Evolutionary conservation across 176 grass and related monocot species (phyloP), one percentile per base, ranked within the genome.

Genomic region (Ensete ventricosum): DNA sequence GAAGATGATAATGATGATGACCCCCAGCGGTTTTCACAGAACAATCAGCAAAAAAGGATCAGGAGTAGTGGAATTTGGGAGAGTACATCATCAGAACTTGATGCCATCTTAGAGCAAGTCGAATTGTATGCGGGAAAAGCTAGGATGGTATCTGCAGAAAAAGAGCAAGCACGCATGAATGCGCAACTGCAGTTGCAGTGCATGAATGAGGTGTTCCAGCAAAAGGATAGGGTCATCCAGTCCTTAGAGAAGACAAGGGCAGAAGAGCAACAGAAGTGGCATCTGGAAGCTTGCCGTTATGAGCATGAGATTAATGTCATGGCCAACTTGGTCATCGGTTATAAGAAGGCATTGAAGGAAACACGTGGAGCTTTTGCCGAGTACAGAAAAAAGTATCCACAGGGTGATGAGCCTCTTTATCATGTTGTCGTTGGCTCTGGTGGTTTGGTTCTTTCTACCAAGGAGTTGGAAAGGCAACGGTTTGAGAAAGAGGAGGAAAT

Each of bases 241-340:
- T 83, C 90, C 3, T 62, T 93, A 53, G 86, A 86, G 72, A 79
- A 79, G 54, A 72, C 73, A 74, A 84, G 80, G 66, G 67, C 83
- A 79, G 90, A 89, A 73, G 87, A 89, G 72, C 74, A 89, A 16
- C 85, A 89, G 70, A 89, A 83, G 72, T 83, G 73, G 81, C 90
- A 89, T 78, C 14, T 79, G 12, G 80, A 93, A 55, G 65, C 84
- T 87, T 83, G 80, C 67, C 82, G 80, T 9, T 93, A 85, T 17
- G 87, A 93, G 77, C 80, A 89, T 81, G 90, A 93, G 77, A 72
- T 93, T 65, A 93, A 85, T 83, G 80, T 87, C 71, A 85, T 93
- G 84, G 87, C 80, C 8, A 82, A 93, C 52, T 73, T 93, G 72
- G 73, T 85, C 20, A 69, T 76, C 58, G 72, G 82, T 14, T 93